A percentile compares a stretch with the other conserved stretches of the same genome.
phyloP scores from a whole-genome alignment of 192 early-diverging fungal genomes.

The Mortierella alpina region DNA sequence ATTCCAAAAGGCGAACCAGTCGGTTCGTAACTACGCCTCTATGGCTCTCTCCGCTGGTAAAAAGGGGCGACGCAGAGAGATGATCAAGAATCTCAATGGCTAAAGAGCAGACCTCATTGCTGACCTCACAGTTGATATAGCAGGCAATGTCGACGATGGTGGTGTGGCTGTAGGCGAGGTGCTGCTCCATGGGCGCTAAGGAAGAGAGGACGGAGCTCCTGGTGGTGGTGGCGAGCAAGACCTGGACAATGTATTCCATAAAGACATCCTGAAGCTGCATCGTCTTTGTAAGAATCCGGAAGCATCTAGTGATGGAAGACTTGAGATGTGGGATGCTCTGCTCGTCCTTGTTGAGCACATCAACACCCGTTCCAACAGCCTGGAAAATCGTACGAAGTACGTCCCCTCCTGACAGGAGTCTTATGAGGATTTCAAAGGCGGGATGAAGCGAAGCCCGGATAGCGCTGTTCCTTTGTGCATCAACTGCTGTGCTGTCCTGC shows the following conservation, averaged over 20 bases:
- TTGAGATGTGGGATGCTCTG: conserved; percentile 46
- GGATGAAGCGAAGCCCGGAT: conserved; percentile 75
- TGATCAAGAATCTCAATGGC: conserved; percentile 75
- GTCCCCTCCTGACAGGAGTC: conserved; percentile 80
- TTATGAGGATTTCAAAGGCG: conserved; percentile 84
- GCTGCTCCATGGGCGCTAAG: conserved; percentile 82
- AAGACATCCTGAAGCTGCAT: conserved; percentile 83
- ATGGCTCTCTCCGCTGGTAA: conserved; percentile 65
- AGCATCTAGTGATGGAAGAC: conserved; percentile 55
- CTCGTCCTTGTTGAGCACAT: conserved; percentile 65
- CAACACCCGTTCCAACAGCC: conserved; percentile 71
- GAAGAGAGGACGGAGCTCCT: conserved; percentile 57
- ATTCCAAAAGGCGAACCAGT: conserved; percentile 76
- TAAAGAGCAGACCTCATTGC: conserved; percentile 80
- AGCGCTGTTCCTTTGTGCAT: conserved; percentile 46
- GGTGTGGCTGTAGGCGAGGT: conserved; percentile 75
- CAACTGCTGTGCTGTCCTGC: conserved; percentile 32
- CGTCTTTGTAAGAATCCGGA: conserved; percentile 73
- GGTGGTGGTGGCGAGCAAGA: conserved; percentile 58
- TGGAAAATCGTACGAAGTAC: conserved; percentile 78
- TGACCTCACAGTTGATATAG: conserved; percentile 72
- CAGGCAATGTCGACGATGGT: conserved; percentile 80
- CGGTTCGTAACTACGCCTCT: conserved; percentile 71
- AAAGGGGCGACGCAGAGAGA: conserved; percentile 78
- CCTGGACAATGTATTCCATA: conserved; percentile 60